phyloP scores from a whole-genome alignment of 139 green algal genomes.

The Volvox africanus region DNA sequence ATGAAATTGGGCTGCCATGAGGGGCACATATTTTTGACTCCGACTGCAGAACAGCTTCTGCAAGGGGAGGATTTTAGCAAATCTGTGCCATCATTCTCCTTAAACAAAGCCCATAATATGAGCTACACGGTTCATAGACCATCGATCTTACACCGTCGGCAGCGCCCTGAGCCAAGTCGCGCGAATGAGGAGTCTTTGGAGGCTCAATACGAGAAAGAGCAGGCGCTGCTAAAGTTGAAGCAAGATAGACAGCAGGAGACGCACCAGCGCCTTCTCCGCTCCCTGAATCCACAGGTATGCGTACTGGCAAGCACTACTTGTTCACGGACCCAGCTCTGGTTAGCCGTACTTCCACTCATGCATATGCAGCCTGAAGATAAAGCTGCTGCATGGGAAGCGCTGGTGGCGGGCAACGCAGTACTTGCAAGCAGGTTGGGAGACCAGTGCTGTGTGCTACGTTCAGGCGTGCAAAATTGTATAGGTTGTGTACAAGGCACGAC shows the following conservation, averaged over 20 bases:
- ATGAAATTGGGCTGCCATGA: no score
- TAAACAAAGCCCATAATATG: neutral
- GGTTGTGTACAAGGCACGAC: no score
- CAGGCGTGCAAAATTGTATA: no score
- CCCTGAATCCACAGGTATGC: neutral
- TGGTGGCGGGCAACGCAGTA: neutral
- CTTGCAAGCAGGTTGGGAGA: neutral
- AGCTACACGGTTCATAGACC: conserved; percentile 4
- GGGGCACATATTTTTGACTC: neutral
- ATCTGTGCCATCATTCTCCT: neutral
- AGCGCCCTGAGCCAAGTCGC: neutral
- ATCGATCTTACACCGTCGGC: neutral
- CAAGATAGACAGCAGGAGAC: conserved; percentile 30
- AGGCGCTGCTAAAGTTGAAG: conserved; percentile 16
- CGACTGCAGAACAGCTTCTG: neutral
- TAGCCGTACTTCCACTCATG: neutral
- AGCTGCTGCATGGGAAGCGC: neutral
- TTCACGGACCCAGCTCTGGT: neutral
- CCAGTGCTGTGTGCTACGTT: neutral
- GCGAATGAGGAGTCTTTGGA: conserved; percentile 1
- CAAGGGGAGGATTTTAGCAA: neutral
- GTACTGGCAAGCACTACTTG: neutral
- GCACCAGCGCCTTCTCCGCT: conserved; percentile 2
- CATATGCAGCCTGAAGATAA: conserved; percentile 35
- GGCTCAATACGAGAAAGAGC: conserved; percentile 35